Evolutionary conservation across 352 stramenopile species (phyloP).

Genomic region (Pythium grandisporangium): DNA sequence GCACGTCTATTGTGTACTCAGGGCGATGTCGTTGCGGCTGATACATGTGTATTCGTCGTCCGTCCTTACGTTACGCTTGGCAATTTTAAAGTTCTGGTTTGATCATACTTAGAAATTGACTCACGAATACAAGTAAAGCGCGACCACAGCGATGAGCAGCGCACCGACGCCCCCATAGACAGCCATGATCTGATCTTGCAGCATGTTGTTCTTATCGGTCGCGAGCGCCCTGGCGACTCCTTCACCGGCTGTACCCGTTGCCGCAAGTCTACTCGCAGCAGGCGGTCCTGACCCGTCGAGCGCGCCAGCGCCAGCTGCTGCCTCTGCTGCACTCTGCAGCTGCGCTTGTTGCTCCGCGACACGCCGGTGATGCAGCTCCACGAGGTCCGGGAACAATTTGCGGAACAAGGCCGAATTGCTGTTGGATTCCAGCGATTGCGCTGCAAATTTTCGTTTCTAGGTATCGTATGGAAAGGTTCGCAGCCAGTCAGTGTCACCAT

Average conservation of each 20-base stretch:
- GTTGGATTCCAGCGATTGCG: slow-evolving; percentile 75
- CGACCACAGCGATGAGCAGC: slow-evolving; percentile 25
- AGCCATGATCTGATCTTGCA: slow-evolving; percentile 13
- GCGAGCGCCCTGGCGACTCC: slow-evolving; percentile 10
- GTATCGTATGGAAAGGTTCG: no score
- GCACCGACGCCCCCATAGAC: slow-evolving; percentile 28
- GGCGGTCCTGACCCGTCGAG: background rate
- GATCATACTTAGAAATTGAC: no score
- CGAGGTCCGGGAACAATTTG: slow-evolving; percentile 85
- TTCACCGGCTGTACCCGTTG: slow-evolving; percentile 3
- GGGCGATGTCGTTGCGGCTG: no score
- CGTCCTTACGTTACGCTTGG: no score
- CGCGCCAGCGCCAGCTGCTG: slow-evolving; percentile 1
- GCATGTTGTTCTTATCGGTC: no score
- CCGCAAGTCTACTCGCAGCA: background rate
- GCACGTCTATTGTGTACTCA: no score
- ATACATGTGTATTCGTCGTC: no score
- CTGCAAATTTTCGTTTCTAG: slow-evolving; percentile 78
- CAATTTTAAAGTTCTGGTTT: no score
- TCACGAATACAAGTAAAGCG: slow-evolving; percentile 46
- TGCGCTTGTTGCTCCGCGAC: slow-evolving; percentile 27
- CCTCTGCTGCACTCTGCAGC: slow-evolving; percentile 13
- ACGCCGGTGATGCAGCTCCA: slow-evolving; percentile 56
- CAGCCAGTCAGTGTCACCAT: no score
- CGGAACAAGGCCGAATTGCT: slow-evolving; percentile 70